These are phyloP conservation scores for Penicillium crustosum DNA, from an alignment of 2,329 filamentous ascomycete species.

Conservation along the genomic window DNA sequence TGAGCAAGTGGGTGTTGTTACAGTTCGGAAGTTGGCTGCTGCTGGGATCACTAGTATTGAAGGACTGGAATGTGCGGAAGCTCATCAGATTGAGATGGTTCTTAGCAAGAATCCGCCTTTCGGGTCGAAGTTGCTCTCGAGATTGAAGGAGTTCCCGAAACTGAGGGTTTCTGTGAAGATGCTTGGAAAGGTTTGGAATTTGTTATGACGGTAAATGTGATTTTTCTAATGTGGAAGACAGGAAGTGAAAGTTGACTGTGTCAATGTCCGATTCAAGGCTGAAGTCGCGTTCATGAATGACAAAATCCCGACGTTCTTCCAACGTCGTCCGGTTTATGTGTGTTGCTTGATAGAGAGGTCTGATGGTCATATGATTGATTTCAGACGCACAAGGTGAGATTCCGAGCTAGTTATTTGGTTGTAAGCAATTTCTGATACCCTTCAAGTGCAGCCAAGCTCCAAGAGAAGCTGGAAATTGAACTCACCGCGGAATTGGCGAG, in stretches of 20 bases:
- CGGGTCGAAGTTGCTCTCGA: conserved; percentile 67
- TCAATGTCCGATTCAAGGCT: conserved; percentile 63
- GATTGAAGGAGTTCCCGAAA: conserved; percentile 70
- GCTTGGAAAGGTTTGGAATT: conserved; percentile 44
- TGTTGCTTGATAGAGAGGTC: conserved; percentile 73
- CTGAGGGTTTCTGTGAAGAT: conserved; percentile 57
- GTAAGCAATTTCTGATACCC: conserved; percentile 17
- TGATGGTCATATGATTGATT: conserved; percentile 68
- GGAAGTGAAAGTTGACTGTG: conserved; percentile 41
- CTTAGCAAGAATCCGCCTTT: conserved; percentile 80
- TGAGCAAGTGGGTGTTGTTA: conserved; percentile 70
- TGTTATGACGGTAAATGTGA: conserved; percentile 29
- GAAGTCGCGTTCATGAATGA: conserved; percentile 72
- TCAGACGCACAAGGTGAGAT: conserved; percentile 57
- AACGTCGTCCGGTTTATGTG: conserved; percentile 63
- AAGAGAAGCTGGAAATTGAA: conserved; percentile 59
- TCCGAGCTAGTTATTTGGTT: background rate
- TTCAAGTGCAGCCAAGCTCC: conserved; percentile 62
- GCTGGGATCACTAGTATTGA: conserved; percentile 71
- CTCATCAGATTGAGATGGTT: conserved; percentile 72
- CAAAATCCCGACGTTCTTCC: conserved; percentile 61
- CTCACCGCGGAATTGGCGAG: conserved; percentile 59
- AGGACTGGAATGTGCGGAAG: conserved; percentile 65
- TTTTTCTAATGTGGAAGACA: conserved; percentile 21
- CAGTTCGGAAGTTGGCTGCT: conserved; percentile 70